Evolutionary conservation across 345 rosid species (phyloP), one percentile per base, ranked within the genome.

Genomic region (Rhizophora apiculata): DNA sequence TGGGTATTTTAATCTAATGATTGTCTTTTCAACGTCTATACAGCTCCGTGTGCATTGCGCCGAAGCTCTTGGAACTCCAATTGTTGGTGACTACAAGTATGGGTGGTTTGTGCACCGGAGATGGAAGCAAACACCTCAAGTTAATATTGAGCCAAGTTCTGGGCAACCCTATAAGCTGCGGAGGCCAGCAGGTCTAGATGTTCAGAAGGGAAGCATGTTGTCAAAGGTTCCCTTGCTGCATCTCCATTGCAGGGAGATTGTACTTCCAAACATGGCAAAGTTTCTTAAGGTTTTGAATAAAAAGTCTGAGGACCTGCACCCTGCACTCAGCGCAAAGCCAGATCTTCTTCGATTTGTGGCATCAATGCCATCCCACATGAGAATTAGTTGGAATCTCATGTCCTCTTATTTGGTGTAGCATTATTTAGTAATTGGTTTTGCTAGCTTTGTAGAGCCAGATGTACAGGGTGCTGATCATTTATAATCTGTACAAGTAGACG

Each of bases 41-140:
- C 83, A 93, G 98, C 85, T 93, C 49, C 92, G 96, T 2, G 92
- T 93, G n/a, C 98, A 90, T 79, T 93, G 96, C 67, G 96, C 96
- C 2, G 98, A 93, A 83, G 96, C 97, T 64, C 92, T 93, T 1
- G 98, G 97, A 54, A 90, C 96, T 52, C 98, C 98, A 18, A 86
- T 89, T 63, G 96, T 93, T 59, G 94, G 98, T 1, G 96, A 93
- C 80, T 93, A 89, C 48, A 87, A 90, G 72, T 93, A 93, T 37
- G 97, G 97, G 51, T 93, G 98, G 98, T 90, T 85, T 52, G 84
- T 89, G 72, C 98, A 93, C 78, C 84, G 73, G 71, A 82, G 81
- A 78, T 93, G 96, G 98, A 90, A 85, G 86, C 96, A 88, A 69
- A 87, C 83, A 88, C 88, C 93, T 19, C 81, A 72, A 43, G 84